These are phyloP conservation scores for Oryza meyeriana DNA, from an alignment of 176 grass and related monocot species.

Conservation along the genomic window DNA sequence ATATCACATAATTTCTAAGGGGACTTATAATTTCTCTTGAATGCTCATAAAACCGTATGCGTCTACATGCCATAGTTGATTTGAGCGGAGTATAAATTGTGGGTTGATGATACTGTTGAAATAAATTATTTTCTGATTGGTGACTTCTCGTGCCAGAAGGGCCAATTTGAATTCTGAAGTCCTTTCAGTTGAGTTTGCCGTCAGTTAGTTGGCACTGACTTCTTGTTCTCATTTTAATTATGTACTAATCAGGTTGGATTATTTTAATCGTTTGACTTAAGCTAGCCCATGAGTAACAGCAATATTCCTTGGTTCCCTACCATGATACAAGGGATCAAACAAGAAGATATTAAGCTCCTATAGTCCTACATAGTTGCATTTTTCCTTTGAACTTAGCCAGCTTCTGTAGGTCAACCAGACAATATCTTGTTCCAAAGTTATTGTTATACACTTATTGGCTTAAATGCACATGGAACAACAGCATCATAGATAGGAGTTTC, in stretches of 20 bases:
- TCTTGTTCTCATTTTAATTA: background rate
- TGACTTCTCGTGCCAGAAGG: constrained; percentile 1
- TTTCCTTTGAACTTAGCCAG: constrained; percentile 20
- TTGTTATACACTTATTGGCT: background rate
- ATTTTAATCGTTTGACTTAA: constrained; percentile 24
- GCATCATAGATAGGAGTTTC: background rate
- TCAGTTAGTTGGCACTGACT: background rate
- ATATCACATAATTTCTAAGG: background rate
- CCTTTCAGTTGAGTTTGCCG: background rate
- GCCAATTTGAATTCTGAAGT: background rate
- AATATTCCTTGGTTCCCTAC: constrained; percentile 30
- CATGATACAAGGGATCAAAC: background rate
- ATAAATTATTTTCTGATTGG: background rate
- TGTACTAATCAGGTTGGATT: background rate
- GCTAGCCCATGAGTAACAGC: background rate
- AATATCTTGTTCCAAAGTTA: constrained; percentile 1
- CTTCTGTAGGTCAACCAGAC: background rate
- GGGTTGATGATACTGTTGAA: background rate
- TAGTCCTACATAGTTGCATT: background rate
- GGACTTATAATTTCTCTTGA: background rate
- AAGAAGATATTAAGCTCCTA: background rate
- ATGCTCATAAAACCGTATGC: background rate
- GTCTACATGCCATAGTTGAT: background rate
- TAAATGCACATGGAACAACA: background rate
- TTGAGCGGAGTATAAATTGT: background rate